These are phyloP conservation scores for Nitzschia sp. DNA, from an alignment of 108 stramenopile genomes.

Conservation along the genomic window DNA sequence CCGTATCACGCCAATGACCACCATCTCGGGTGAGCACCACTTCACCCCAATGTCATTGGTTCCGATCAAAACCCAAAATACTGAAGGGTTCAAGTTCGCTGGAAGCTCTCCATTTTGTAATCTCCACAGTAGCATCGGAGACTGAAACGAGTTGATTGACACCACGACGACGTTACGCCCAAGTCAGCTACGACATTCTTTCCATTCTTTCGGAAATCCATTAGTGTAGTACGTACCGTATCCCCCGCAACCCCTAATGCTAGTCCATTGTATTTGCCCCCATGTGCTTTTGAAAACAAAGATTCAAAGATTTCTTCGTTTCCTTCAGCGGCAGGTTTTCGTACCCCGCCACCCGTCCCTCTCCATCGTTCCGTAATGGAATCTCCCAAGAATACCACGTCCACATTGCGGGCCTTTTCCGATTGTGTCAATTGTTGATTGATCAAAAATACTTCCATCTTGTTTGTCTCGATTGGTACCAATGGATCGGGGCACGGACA, in stretches of 20 bases:
- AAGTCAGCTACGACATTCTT: neutral
- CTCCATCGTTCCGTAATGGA: constrained; percentile 52
- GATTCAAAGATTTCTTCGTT: constrained; percentile 11
- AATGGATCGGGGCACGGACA: constrained; percentile 32
- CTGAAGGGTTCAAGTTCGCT: constrained; percentile 45
- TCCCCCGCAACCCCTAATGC: constrained; percentile 72
- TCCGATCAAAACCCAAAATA: constrained; percentile 50
- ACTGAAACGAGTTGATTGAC: neutral
- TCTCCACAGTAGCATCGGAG: constrained; percentile 66
- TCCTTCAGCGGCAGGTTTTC: neutral
- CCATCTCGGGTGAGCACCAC: constrained; percentile 61
- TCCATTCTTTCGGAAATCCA: neutral
- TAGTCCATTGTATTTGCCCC: constrained; percentile 51
- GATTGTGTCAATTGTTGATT: constrained; percentile 8
- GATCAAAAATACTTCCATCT: neutral
- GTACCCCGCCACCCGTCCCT: constrained; percentile 44
- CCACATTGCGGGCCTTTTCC: constrained; percentile 25
- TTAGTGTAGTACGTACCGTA: constrained; percentile 30
- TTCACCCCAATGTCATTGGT: constrained; percentile 63
- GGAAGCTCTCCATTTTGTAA: constrained; percentile 71
- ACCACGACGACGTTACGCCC: too few relatives aligned
- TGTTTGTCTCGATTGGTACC: neutral
- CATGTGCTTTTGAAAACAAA: constrained; percentile 35
- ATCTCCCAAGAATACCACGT: constrained; percentile 78
- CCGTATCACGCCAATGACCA: constrained; percentile 57